Evolutionary conservation across 768 basidiomycete species (phyloP).

Genomic region (Trametes cubensis): DNA sequence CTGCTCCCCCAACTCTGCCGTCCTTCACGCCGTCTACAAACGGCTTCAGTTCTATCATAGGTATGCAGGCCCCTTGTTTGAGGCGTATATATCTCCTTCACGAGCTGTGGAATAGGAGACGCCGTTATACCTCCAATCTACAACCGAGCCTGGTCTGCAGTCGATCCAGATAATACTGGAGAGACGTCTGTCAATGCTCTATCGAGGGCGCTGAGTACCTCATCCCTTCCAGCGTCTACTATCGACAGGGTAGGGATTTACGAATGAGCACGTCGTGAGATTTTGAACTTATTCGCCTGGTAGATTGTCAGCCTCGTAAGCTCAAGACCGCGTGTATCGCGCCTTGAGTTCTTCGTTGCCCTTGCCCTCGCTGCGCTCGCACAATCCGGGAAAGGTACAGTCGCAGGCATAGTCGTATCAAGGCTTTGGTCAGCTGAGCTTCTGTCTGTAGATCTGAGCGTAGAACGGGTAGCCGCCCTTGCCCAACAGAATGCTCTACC

Average conservation of each 20-base stretch:
- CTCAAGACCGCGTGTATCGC: slow-evolving; percentile 77
- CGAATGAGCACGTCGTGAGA: neutral
- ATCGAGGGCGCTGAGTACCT: slow-evolving; percentile 77
- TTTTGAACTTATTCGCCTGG: neutral
- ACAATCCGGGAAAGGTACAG: slow-evolving; percentile 74
- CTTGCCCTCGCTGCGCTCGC: slow-evolving; percentile 86
- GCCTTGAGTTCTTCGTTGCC: slow-evolving; percentile 90
- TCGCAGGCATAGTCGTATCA: slow-evolving; percentile 2
- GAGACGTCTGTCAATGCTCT: slow-evolving; percentile 83
- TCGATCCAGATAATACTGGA: slow-evolving; percentile 71
- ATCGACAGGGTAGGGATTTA: slow-evolving; percentile 68
- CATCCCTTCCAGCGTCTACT: slow-evolving; percentile 76
- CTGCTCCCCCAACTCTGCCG: slow-evolving; percentile 63
- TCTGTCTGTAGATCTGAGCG: slow-evolving; percentile 61
- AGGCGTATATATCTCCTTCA: neutral
- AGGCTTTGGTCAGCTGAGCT: neutral
- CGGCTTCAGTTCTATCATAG: slow-evolving; percentile 71
- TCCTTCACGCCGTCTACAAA: slow-evolving; percentile 48
- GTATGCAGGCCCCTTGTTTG: slow-evolving; percentile 36
- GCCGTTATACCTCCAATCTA: slow-evolving; percentile 82
- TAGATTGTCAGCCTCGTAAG: slow-evolving; percentile 92
- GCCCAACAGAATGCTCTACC: slow-evolving; percentile 81
- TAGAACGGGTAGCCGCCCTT: slow-evolving; percentile 78
- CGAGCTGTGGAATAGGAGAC: slow-evolving; percentile 53
- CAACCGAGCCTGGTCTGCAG: slow-evolving; percentile 67